phyloP scores from a whole-genome alignment of 2,329 filamentous ascomycete genomes.

The Aspergillus ustus region DNA sequence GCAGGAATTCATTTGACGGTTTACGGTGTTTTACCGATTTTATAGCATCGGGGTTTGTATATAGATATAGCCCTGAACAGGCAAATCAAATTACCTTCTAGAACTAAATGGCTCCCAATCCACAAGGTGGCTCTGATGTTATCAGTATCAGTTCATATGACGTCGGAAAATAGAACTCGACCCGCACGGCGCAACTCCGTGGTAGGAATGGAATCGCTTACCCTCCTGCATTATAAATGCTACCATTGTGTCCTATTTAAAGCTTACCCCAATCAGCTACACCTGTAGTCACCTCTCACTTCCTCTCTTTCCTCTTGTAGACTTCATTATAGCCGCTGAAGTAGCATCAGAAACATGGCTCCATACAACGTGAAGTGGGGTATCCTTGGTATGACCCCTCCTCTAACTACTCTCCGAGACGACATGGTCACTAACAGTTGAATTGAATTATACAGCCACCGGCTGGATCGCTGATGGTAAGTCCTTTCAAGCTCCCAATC shows the following conservation, averaged over 20 bases:
- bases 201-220: conserved; percentile 7
- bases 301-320: not conserved
- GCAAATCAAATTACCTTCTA: not conserved
- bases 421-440: conserved; percentile 23
- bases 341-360: conserved; percentile 30
- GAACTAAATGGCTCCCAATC: not conserved
- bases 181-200: conserved; percentile 35
- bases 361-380: conserved; percentile 48
- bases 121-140: not conserved
- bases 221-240: conserved; percentile 15
- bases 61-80: conserved; percentile 6
- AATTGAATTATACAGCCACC: conserved; percentile 40
- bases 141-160: conserved; percentile 6
- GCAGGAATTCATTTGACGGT: conserved; percentile 3
- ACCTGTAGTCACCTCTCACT: not conserved
- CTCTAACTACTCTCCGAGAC: not conserved
- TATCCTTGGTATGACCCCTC: conserved; percentile 44
- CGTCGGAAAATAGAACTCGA: conserved; percentile 18
- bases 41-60: conserved; percentile 11
- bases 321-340: not conserved
- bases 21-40: conserved; percentile 10
- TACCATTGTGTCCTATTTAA: conserved; percentile 2
- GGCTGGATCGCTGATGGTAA: conserved; percentile 49
- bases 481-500: conserved; percentile 7
- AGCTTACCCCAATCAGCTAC: not conserved